Evolutionary conservation across 345 rosid genomes (phyloP), one percentile per base, ranked within the genome.

Genomic region (Psidium friedrichsthalianum): DNA sequence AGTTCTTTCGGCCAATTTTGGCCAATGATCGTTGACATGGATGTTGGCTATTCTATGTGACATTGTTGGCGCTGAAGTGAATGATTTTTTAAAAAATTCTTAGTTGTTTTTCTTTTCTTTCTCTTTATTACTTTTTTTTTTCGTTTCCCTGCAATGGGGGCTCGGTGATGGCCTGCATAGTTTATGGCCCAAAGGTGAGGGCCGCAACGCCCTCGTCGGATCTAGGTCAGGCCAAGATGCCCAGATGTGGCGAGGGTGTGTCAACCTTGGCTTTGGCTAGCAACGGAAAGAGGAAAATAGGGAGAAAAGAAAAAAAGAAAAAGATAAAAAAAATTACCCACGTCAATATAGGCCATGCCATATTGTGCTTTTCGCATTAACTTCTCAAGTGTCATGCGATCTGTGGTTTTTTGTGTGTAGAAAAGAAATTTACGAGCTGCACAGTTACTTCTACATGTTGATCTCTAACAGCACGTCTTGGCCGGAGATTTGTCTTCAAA

Each of bases 261-360:
- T 2, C 8, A 8, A 36, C 22, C 6, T 64, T 4, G 12, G 6
- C 1, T 1, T 0, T 32, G 76, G 3, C 5, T 7, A 7, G 10
- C 11, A 0, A 16, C 3, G 2, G 1, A 4, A 29, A 5, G 42
- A 29, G 42, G 36, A 21, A 29, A 29, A 64, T 4, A 64, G 32
- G 11, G 5, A 29, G 7, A 51, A 11, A 51, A 51, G 14, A 61
- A 61, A 29, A 27, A 3, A 1, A 2, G 29, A 64, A 8, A 14
- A 14, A 5, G 4, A 40, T 36, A 36, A 51, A 11, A n/a, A 32
- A 29, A 3, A 16, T 29, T 1, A 0, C 16, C 0, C 20, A 64
- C 0, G 0, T 64, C 3, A 16, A 8, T 7, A 22, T 3, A 0
- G 0, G 15, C 5, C 20, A 0, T 59, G 9, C 0, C 4, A 27